Conservation (phyloP, 441 rosid genomes). For the Daphne laureola region DNA sequence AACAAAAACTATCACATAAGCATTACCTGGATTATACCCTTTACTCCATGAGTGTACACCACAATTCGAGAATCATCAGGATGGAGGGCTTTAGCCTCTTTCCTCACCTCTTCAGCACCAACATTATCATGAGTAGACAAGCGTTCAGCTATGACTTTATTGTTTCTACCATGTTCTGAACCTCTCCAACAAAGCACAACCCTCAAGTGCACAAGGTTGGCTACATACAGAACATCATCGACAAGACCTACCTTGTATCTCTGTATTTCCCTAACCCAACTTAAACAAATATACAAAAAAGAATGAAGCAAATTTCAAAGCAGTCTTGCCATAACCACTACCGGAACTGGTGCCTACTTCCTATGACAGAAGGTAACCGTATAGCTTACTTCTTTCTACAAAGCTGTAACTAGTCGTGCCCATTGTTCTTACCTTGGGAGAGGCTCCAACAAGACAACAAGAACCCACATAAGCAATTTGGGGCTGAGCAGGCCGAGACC, state of each 20-base stretch:
- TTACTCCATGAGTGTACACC: constrained; percentile 39
- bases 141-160: constrained; percentile 39
- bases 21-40: constrained; percentile 60
- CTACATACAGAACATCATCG: constrained; percentile 35
- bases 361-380: too few species aligned
- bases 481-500: constrained; percentile 33
- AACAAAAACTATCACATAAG: not conserved
- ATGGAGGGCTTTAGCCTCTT: constrained; percentile 57
- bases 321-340: too few species aligned
- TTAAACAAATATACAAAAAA: too few species aligned
- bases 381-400: too few species aligned
- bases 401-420: too few species aligned
- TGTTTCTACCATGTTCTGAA: constrained; percentile 11
- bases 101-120: constrained; percentile 50
- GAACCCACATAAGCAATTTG: constrained; percentile 55
- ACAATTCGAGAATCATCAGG: constrained; percentile 60
- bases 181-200: constrained; percentile 43
- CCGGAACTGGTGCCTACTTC: too few species aligned
- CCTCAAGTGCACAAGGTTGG: constrained; percentile 61
- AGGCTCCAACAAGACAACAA: constrained; percentile 63
- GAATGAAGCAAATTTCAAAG: too few species aligned
- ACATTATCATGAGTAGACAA: constrained; percentile 61
- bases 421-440: too few species aligned
- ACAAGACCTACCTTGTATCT: constrained; percentile 18
- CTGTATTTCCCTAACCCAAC: too few species aligned